These are phyloP conservation scores for Peterozyma toletana DNA, from an alignment of 805 yeast genomes.

Conservation along the genomic window DNA sequence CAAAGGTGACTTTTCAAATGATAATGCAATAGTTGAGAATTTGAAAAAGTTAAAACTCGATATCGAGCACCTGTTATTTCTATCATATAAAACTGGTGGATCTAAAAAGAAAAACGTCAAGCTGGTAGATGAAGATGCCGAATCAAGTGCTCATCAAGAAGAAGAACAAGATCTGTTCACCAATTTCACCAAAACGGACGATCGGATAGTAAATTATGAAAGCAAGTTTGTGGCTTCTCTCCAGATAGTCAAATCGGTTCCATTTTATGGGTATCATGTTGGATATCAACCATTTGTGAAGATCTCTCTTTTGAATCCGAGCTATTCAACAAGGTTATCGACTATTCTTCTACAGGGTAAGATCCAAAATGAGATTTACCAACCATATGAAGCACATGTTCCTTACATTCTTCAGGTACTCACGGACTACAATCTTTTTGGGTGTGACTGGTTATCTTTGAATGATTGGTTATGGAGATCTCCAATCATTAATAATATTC, in stretches of 20 bases:
- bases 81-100: slow-evolving; percentile 25
- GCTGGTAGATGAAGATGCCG: slow-evolving; percentile 7
- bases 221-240: slow-evolving; percentile 48
- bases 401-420: slow-evolving; percentile 73
- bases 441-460: slow-evolving; percentile 71
- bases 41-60: slow-evolving; percentile 30
- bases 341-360: slow-evolving; percentile 32
- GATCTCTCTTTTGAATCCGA: slow-evolving; percentile 59
- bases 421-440: slow-evolving; percentile 75
- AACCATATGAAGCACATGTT: slow-evolving; percentile 74
- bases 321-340: slow-evolving; percentile 46
- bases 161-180: slow-evolving; percentile 12
- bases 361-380: slow-evolving; percentile 28
- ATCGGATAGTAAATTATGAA: slow-evolving; percentile 1
- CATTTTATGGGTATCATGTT: slow-evolving; percentile 77
- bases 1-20: slow-evolving; percentile 27
- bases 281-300: slow-evolving; percentile 64
- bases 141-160: slow-evolving; percentile 5
- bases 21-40: slow-evolving; percentile 20
- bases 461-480: slow-evolving; percentile 42
- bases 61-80: slow-evolving; percentile 35
- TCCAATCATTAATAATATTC: slow-evolving; percentile 33
- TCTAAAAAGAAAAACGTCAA: slow-evolving; percentile 8
- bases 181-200: slow-evolving; percentile 10
- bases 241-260: slow-evolving; percentile 62